A percentile compares a stretch with the other conserved stretches of the same genome.
phyloP scores from a whole-genome alignment of 2,329 filamentous ascomycete genomes.

The Lachnellula cervina region DNA sequence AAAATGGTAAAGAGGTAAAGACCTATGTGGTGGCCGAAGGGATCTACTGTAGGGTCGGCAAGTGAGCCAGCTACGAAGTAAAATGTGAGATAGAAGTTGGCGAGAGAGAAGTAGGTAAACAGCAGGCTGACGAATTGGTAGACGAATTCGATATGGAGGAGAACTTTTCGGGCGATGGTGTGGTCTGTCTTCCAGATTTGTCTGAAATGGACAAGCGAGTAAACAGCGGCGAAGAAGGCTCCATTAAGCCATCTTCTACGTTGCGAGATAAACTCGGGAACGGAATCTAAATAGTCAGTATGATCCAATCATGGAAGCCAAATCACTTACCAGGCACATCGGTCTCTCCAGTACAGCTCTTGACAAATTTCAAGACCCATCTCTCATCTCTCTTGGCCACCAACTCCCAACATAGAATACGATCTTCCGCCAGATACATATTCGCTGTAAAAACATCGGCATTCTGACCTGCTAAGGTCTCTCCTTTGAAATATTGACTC shows the following conservation, averaged over 20 bases:
- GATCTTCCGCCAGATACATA: constrained; percentile 88
- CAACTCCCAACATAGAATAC: constrained; percentile 89
- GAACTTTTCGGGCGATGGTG: constrained; percentile 78
- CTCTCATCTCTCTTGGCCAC: constrained; percentile 91
- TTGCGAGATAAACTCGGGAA: constrained; percentile 96
- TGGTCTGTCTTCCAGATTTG: constrained; percentile 95
- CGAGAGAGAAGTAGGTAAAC: constrained; percentile 96
- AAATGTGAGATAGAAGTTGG: constrained; percentile 98
- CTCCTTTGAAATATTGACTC: constrained; percentile 98
- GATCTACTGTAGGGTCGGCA: constrained; percentile 72
- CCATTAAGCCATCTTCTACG: constrained; percentile 96
- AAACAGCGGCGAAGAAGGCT: constrained; percentile 97
- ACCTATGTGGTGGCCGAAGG: constrained; percentile 84
- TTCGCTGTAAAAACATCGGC: constrained; percentile 97
- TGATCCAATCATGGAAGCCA: not conserved
- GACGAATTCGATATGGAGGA: constrained; percentile 90
- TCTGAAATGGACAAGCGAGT: constrained; percentile 89
- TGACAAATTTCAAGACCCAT: constrained; percentile 98
- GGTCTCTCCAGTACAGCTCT: constrained; percentile 92
- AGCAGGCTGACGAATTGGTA: constrained; percentile 90
- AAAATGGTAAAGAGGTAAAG: constrained; percentile 81
- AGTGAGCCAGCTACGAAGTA: constrained; percentile 95
- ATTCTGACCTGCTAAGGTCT: constrained; percentile 91
- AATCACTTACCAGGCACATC: constrained; percentile 79
- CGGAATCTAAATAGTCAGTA: constrained; percentile 55